Conservation (phyloP, 169 alveolate species). For the Plasmodium gonderi region DNA sequence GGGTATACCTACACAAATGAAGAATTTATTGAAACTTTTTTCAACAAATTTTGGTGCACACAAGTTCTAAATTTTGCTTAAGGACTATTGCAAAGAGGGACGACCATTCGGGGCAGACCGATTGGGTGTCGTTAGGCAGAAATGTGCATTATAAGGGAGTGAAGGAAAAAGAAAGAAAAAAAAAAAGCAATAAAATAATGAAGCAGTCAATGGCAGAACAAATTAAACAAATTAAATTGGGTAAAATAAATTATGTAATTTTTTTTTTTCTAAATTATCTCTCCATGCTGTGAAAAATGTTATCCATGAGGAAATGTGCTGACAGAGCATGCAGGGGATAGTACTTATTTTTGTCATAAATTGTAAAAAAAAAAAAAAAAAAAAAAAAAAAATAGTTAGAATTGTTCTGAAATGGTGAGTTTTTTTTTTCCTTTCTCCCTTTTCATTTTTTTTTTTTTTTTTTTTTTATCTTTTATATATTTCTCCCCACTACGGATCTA, state of each 20-base stretch:
- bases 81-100: not conserved
- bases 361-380: too few relatives aligned
- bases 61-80: not conserved
- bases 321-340: not conserved
- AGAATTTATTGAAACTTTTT: not conserved
- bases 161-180: not conserved
- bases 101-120: too few relatives aligned
- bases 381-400: not conserved
- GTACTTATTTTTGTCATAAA: not conserved
- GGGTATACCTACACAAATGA: not conserved
- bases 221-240: not conserved
- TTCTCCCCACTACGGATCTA: not conserved
- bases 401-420: not conserved
- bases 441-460: not conserved
- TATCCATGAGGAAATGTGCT: not conserved
- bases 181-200: not conserved
- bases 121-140: too few relatives aligned
- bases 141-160: not conserved
- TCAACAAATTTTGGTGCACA: not conserved
- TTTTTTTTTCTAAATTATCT: not conserved
- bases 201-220: too few relatives aligned
- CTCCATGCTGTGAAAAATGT: not conserved
- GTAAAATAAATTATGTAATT: not conserved
- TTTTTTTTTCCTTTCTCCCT: not conserved
- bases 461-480: not conserved